Conservation (phyloP, 768 basidiomycete genomes). For the Trametes maxima region DNA sequence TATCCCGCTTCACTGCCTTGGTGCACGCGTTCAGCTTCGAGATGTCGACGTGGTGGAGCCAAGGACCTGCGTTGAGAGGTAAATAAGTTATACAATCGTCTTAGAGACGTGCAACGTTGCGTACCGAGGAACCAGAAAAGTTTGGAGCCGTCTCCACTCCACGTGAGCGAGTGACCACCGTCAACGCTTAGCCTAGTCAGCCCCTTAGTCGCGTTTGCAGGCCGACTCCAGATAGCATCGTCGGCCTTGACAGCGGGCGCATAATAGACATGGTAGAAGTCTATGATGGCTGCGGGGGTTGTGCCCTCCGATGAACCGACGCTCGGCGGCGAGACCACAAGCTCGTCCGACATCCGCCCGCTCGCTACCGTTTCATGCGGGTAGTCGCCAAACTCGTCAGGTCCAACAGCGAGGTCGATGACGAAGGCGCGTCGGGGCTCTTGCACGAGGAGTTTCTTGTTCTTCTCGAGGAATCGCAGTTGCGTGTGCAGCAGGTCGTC, state of each 20-base stretch:
- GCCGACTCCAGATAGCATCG: conserved; percentile 65
- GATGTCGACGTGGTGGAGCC: conserved; percentile 62
- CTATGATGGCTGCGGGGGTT: conserved; percentile 60
- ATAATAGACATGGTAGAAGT: conserved; percentile 69
- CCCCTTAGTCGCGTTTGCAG: conserved; percentile 63
- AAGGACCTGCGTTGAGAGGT: conserved; percentile 48
- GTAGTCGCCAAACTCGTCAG: conserved; percentile 51
- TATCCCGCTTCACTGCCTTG: conserved; percentile 50
- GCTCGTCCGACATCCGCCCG: conserved; percentile 60
- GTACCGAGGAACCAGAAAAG: conserved; percentile 77
- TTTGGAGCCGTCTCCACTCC: conserved; percentile 62
- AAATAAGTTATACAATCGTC: too few species aligned
- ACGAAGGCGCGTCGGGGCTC: conserved; percentile 51
- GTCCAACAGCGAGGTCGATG: conserved; percentile 51
- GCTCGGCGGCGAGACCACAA: conserved; percentile 45
- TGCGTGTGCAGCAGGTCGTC: conserved; percentile 44
- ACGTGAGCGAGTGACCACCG: conserved; percentile 71
- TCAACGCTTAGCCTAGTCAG: conserved; percentile 67
- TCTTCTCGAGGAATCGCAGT: conserved; percentile 57
- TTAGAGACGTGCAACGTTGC: conserved; percentile 4
- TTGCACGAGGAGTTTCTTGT: conserved; percentile 60
- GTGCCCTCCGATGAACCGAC: conserved; percentile 8
- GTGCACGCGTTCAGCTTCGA: conserved; percentile 53
- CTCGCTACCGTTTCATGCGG: conserved; percentile 49
- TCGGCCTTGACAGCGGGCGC: conserved; percentile 45